phyloP scores from a whole-genome alignment of 2,329 filamentous ascomycete species.

The Intubia oerlemansii region DNA sequence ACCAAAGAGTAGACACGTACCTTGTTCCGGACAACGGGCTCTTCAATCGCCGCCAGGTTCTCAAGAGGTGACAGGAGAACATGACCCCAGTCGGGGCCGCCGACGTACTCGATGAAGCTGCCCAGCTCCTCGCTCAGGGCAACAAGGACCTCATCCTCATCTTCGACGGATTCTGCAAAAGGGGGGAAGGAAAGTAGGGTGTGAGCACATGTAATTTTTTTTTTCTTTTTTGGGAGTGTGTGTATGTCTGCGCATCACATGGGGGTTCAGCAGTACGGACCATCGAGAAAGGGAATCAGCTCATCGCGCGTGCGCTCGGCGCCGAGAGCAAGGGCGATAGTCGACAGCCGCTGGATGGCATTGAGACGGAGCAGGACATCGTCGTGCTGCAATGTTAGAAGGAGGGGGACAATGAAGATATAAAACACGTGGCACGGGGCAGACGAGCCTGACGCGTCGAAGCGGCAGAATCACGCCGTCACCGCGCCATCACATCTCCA shows the following conservation, averaged over 20 bases:
- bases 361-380: constrained; percentile 96
- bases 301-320: constrained; percentile 94
- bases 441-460: too few relatives aligned
- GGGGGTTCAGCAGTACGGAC: constrained; percentile 43
- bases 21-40: constrained; percentile 95
- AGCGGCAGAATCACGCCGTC: too few relatives aligned
- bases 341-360: constrained; percentile 93
- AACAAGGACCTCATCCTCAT: constrained; percentile 95
- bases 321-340: constrained; percentile 88
- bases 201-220: not conserved
- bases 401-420: too few relatives aligned
- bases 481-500: too few relatives aligned
- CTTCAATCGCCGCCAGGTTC: constrained; percentile 95
- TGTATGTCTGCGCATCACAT: too few relatives aligned
- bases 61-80: constrained; percentile 92
- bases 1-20: constrained; percentile 25
- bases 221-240: too few relatives aligned
- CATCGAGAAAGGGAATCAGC: constrained; percentile 96
- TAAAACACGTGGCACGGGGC: too few relatives aligned
- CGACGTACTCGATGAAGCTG: constrained; percentile 92
- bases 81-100: constrained; percentile 81
- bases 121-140: constrained; percentile 93
- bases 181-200: not conserved
- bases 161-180: constrained; percentile 77
- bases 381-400: constrained; percentile 54